A percentile compares a stretch with the other conserved stretches of the same genome.
Evolutionary conservation across 2,329 filamentous ascomycete genomes (phyloP).

Genomic region (Diaporthe citri): DNA sequence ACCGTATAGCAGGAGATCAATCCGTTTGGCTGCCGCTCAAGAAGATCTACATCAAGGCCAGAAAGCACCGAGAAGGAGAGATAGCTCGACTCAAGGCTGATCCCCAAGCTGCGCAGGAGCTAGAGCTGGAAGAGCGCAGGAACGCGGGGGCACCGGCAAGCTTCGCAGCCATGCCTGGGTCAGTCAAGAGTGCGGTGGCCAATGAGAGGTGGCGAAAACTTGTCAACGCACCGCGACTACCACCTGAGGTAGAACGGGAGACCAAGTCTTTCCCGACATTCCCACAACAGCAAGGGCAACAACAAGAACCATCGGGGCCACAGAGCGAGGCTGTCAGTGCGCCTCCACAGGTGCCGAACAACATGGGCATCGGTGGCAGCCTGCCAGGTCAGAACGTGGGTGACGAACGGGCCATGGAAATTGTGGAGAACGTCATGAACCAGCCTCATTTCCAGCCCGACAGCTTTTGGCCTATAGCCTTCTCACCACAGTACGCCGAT

Average conservation of each 20-base stretch:
- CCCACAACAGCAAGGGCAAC: slow-evolving; percentile 28
- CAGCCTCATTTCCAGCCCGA: slow-evolving; percentile 52
- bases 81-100: slow-evolving; percentile 62
- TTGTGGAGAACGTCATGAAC: slow-evolving; percentile 54
- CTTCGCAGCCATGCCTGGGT: slow-evolving; percentile 62
- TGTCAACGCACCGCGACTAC: slow-evolving; percentile 50
- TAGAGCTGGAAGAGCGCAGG: slow-evolving; percentile 63
- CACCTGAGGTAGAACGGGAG: slow-evolving; percentile 33
- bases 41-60: slow-evolving; percentile 66
- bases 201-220: slow-evolving; percentile 65
- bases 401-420: slow-evolving; percentile 42
- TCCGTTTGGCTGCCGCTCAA: slow-evolving; percentile 67
- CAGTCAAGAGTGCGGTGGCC: slow-evolving; percentile 60
- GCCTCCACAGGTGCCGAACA: slow-evolving; percentile 14
- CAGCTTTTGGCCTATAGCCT: slow-evolving; percentile 50
- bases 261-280: not conserved
- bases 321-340: not conserved
- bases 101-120: slow-evolving; percentile 60
- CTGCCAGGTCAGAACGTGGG: not conserved
- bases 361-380: slow-evolving; percentile 26
- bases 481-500: slow-evolving; percentile 38
- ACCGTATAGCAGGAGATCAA: slow-evolving; percentile 59
- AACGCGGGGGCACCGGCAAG: slow-evolving; percentile 55
- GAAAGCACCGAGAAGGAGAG: slow-evolving; percentile 64
- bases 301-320: slow-evolving; percentile 23